phyloP scores from a whole-genome alignment of 2,329 filamentous ascomycete species.

The Colletotrichum horii region DNA sequence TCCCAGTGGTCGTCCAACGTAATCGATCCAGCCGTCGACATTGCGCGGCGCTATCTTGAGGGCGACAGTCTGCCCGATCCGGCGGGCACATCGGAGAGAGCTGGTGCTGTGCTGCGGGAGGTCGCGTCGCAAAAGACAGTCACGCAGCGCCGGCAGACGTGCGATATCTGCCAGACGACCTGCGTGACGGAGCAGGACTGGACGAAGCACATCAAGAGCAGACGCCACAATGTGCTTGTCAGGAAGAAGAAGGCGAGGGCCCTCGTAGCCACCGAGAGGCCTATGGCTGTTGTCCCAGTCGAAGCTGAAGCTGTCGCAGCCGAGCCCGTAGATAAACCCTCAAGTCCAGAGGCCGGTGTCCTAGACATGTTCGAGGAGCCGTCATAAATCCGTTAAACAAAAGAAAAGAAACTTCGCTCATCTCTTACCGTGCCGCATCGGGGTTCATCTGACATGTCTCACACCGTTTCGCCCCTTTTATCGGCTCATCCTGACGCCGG shows the following conservation, averaged over 20 bases:
- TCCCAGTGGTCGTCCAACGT: slow-evolving; percentile 68
- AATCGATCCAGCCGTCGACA: slow-evolving; percentile 62
- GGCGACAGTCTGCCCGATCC: slow-evolving; percentile 60
- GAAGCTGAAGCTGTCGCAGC: neutral
- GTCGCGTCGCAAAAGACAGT: slow-evolving; percentile 55
- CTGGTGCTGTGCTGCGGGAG: slow-evolving; percentile 60
- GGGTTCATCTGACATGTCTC: slow-evolving; percentile 2
- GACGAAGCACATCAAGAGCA: slow-evolving; percentile 42
- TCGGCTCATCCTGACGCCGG: neutral
- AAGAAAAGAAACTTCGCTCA: neutral
- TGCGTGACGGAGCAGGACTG: slow-evolving; percentile 59
- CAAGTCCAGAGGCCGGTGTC: slow-evolving; percentile 5
- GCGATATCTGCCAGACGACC: slow-evolving; percentile 74
- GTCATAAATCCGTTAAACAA: neutral
- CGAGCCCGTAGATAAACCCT: neutral
- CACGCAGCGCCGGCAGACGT: slow-evolving; percentile 63
- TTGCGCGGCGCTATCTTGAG: slow-evolving; percentile 69
- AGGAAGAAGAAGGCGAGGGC: slow-evolving; percentile 42
- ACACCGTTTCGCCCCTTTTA: neutral
- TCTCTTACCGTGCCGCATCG: neutral
- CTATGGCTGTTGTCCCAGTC: slow-evolving; percentile 6
- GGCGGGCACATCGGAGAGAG: slow-evolving; percentile 49
- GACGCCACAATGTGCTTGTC: slow-evolving; percentile 36
- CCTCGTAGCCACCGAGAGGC: slow-evolving; percentile 31
- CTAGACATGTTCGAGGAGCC: slow-evolving; percentile 4